These are phyloP conservation scores for Limonomyces culmigenus DNA, from an alignment of 1,284 basidiomycete species.

Conservation along the genomic window DNA sequence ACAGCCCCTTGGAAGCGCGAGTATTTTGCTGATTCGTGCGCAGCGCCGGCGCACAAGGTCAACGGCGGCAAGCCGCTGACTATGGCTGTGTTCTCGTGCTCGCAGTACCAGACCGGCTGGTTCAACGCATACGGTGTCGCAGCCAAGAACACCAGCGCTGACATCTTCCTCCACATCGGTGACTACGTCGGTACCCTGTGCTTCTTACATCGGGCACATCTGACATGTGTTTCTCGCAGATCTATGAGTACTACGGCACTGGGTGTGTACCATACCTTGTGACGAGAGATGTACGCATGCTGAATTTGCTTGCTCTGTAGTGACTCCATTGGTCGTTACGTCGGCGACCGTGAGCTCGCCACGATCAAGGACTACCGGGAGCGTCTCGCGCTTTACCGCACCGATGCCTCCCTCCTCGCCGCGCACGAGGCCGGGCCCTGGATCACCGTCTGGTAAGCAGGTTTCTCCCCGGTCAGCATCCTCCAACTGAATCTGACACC, in stretches of 20 bases:
- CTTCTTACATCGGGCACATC: not conserved
- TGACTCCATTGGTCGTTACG: constrained; percentile 26
- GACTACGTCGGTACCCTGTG: constrained; percentile 30
- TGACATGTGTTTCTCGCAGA: constrained; percentile 18
- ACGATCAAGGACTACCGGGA: constrained; percentile 47
- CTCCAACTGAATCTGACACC: not conserved
- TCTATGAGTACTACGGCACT: constrained; percentile 32
- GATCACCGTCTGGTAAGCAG: constrained; percentile 38
- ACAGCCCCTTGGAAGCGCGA: not conserved
- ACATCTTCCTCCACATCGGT: constrained; percentile 46
- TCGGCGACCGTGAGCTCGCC: constrained; percentile 36
- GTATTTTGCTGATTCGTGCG: constrained; percentile 3
- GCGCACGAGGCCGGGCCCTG: constrained; percentile 38
- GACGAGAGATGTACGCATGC: constrained; percentile 1
- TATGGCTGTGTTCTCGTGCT: constrained; percentile 44
- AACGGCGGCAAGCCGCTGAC: constrained; percentile 38
- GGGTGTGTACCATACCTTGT: constrained; percentile 18
- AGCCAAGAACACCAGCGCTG: constrained; percentile 35
- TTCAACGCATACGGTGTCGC: constrained; percentile 55
- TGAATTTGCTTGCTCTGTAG: constrained; percentile 10
- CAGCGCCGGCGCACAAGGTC: constrained; percentile 30
- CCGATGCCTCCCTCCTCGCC: constrained; percentile 28
- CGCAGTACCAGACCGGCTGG: constrained; percentile 38
- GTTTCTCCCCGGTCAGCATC: not conserved
- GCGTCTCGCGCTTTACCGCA: constrained; percentile 42